These are phyloP conservation scores for Persicaria maculosa DNA, from an alignment of 148 eudicot genomes.

Conservation along the genomic window DNA sequence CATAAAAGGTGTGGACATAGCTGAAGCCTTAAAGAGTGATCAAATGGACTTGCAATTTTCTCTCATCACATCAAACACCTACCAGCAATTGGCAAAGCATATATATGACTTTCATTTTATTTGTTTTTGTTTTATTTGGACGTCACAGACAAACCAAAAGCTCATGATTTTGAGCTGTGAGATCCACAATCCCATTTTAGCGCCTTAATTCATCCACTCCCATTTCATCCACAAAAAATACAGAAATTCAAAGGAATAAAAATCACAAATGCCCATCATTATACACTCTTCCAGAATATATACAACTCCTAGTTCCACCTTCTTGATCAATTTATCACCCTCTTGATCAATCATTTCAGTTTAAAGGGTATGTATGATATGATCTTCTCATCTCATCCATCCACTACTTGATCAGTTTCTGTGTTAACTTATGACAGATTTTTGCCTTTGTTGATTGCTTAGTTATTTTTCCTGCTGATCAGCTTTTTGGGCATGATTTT, in stretches of 20 bases:
- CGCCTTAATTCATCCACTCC: conserved; percentile 9
- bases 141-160: not conserved
- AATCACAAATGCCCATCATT: not conserved
- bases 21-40: not conserved
- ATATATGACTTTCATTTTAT: not conserved
- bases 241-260: not conserved
- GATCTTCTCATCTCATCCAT: not conserved
- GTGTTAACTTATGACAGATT: not conserved
- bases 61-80: conserved; percentile 7
- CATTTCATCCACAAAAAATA: not conserved
- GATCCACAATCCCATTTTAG: conserved; percentile 5
- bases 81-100: not conserved
- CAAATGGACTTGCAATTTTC: not conserved
- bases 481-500: not conserved
- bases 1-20: not conserved
- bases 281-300: not conserved
- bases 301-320: not conserved
- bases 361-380: not conserved
- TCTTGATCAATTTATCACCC: not conserved
- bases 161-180: not conserved
- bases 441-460: not conserved
- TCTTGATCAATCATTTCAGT: not conserved
- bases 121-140: not conserved
- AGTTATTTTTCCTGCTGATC: not conserved
- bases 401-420: too few species aligned